These are phyloP conservation scores for Malus domestica DNA, from an alignment of 306 rosid species.

Conservation along the genomic window DNA sequence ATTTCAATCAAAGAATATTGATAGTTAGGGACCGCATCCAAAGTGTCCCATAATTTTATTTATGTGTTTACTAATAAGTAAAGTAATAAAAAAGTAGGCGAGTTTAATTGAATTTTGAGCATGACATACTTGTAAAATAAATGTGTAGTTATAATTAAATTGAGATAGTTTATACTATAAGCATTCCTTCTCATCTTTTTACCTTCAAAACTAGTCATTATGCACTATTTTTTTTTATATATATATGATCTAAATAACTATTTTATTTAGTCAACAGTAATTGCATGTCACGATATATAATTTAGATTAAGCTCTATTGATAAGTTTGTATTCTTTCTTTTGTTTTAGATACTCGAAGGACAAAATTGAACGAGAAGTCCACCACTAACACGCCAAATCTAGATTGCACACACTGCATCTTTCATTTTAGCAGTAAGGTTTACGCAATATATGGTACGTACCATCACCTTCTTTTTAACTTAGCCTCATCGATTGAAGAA, in stretches of 20 bases:
- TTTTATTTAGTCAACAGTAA: too few species aligned
- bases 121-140: too few species aligned
- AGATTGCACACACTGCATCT: neutral
- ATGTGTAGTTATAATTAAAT: too few species aligned
- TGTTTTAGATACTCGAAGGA: neutral
- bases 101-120: too few species aligned
- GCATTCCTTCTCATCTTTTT: neutral
- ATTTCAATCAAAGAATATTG: too few species aligned
- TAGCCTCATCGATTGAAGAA: conserved; percentile 9
- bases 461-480: neutral
- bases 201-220: neutral
- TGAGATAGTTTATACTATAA: too few species aligned
- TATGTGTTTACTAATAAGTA: too few species aligned
- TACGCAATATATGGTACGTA: neutral
- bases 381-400: neutral
- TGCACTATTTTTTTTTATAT: neutral
- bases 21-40: too few species aligned
- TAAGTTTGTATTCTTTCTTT: neutral
- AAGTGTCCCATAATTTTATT: too few species aligned
- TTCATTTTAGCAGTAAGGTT: neutral
- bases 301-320: too few species aligned
- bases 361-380: neutral
- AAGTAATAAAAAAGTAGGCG: too few species aligned
- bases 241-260: neutral
- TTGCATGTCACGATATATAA: too few species aligned